Evolutionary conservation across 2,329 filamentous ascomycete genomes (phyloP).

Genomic region (Xylaria sp.): DNA sequence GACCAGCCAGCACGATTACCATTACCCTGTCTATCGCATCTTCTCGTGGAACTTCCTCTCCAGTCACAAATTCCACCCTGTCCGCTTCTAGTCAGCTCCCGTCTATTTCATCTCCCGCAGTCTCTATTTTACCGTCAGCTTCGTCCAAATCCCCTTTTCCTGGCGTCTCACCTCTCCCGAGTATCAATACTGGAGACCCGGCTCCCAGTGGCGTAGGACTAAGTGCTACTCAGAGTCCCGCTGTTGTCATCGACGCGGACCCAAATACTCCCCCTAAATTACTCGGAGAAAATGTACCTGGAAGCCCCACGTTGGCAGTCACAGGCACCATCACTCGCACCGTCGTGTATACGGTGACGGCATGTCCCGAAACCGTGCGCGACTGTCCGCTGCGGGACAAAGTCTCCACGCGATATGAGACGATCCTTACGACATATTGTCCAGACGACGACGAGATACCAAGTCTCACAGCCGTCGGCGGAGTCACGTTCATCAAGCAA

Average conservation of each 20-base stretch:
- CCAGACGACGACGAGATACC: conserved; percentile 23
- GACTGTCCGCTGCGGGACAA: conserved; percentile 30
- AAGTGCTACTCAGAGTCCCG: not conserved
- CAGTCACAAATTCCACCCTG: not conserved
- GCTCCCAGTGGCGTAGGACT: not conserved
- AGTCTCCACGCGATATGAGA: conserved; percentile 37
- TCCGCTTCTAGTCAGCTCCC: not conserved
- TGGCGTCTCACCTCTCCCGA: no score
- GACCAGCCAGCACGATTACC: conserved; percentile 22
- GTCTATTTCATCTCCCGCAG: not conserved
- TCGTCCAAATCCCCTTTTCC: no score
- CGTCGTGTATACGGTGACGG: conserved; percentile 39
- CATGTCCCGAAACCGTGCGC: conserved; percentile 21
- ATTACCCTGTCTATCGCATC: not conserved
- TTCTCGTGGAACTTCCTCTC: not conserved
- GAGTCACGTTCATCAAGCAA: not conserved
- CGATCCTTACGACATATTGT: conserved; percentile 42
- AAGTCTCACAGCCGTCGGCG: conserved; percentile 23
- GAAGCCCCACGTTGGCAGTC: conserved; percentile 27
- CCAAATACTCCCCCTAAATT: not conserved
- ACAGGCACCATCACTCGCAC: conserved; percentile 43
- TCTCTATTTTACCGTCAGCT: no score
- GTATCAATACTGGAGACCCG: not conserved
- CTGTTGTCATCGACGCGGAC: not conserved
- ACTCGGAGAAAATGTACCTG: not conserved